Percentiles rank a stretch among this genome's conserved stretches.
Evolutionary conservation across 805 yeast species (phyloP).

Genomic region (Yarrowia phangngaensis): DNA sequence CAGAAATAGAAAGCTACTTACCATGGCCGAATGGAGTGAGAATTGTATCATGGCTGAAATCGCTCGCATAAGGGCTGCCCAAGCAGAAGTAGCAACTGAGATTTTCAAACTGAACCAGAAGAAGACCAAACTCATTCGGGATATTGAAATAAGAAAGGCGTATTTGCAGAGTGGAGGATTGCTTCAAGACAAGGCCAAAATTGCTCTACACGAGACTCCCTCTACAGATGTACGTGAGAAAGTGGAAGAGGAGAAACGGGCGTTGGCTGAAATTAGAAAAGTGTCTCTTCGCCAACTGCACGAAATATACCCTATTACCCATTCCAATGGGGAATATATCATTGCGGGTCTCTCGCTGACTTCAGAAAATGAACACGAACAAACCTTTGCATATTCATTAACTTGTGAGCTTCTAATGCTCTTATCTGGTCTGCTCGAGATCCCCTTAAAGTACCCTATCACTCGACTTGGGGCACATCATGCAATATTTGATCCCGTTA

Average conservation of each 20-base stretch:
- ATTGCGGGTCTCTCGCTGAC: slow-evolving; percentile 8
- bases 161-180: slow-evolving; percentile 15
- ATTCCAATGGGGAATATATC: neutral
- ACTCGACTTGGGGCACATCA: slow-evolving; percentile 11
- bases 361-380: slow-evolving; percentile 17
- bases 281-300: neutral
- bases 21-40: slow-evolving; percentile 1
- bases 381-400: slow-evolving; percentile 21
- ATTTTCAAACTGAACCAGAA: slow-evolving; percentile 14
- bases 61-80: slow-evolving; percentile 2
- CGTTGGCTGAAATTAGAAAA: neutral
- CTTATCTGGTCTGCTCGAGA: slow-evolving; percentile 14
- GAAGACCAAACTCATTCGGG: slow-evolving; percentile 3
- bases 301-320: slow-evolving; percentile 10
- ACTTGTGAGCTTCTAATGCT: slow-evolving; percentile 23
- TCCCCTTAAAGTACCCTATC: slow-evolving; percentile 18
- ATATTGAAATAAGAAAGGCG: slow-evolving; percentile 4
- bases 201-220: neutral
- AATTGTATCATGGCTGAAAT: slow-evolving; percentile 10
- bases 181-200: slow-evolving; percentile 3
- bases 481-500: slow-evolving; percentile 17
- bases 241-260: slow-evolving; percentile 1
- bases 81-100: slow-evolving; percentile 1
- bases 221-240: neutral
- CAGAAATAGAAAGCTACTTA: neutral